Conservation (phyloP, 495 filamentous ascomycete species). For the Haplographium delicatum region DNA sequence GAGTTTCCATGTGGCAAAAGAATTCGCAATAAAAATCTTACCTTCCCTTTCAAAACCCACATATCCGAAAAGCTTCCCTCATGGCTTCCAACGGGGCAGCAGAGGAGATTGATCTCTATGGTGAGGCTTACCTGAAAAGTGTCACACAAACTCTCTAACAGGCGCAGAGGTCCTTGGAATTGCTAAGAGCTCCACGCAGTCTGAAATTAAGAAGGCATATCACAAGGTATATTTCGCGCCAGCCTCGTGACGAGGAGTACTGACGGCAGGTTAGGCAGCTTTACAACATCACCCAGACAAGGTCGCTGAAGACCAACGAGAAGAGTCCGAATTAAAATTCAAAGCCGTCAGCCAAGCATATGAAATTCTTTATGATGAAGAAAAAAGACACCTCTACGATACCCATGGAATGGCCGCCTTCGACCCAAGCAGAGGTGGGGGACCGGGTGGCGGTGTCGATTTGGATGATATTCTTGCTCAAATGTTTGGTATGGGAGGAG, state of each 20-base stretch:
- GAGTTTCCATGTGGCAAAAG: background rate
- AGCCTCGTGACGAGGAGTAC: slow-evolving; percentile 12
- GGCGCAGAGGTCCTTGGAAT: slow-evolving; percentile 68
- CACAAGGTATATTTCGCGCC: slow-evolving; percentile 63
- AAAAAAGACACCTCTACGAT: slow-evolving; percentile 88
- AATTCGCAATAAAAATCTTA: background rate
- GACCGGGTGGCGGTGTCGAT: slow-evolving; percentile 66
- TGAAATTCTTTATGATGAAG: slow-evolving; percentile 94
- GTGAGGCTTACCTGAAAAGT: no score
- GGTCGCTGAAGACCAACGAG: slow-evolving; percentile 80
- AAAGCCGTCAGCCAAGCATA: slow-evolving; percentile 90
- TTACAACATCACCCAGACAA: slow-evolving; percentile 92
- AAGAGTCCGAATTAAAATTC: slow-evolving; percentile 80
- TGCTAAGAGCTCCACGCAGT: slow-evolving; percentile 60
- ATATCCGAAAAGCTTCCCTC: background rate
- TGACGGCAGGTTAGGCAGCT: slow-evolving; percentile 57
- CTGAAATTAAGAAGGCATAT: slow-evolving; percentile 95
- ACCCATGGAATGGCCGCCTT: slow-evolving; percentile 95
- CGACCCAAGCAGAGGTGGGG: slow-evolving; percentile 54
- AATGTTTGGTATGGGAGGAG: slow-evolving; percentile 82
- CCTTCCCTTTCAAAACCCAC: background rate
- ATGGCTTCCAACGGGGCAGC: slow-evolving; percentile 24
- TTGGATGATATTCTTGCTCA: slow-evolving; percentile 86
- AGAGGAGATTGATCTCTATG: slow-evolving; percentile 57
- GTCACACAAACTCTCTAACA: no score